Percentiles rank a stretch among this genome's conserved stretches.
These are phyloP conservation scores for Arxiozyma heterogenica DNA, from an alignment of 1,139 yeast genomes.

Conservation along the genomic window DNA sequence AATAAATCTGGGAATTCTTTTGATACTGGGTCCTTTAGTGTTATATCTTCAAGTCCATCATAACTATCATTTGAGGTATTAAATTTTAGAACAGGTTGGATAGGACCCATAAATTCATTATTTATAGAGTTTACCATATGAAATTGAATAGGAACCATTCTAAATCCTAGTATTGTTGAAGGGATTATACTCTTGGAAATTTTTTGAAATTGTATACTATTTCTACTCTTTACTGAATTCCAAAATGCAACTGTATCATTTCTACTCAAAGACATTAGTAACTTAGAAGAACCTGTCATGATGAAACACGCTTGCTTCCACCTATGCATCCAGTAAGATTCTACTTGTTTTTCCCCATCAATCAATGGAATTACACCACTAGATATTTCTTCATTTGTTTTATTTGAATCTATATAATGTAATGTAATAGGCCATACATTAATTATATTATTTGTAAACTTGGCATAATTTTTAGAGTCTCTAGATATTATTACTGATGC, in stretches of 20 bases:
- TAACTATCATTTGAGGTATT: neutral
- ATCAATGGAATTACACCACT: constrained; percentile 42
- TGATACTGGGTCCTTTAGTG: constrained; percentile 38
- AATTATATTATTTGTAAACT: constrained; percentile 7
- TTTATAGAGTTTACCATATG: constrained; percentile 38
- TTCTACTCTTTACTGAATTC: constrained; percentile 37
- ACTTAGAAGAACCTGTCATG: constrained; percentile 62
- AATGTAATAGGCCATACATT: constrained; percentile 46
- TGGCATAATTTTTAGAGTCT: neutral
- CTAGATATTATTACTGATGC: neutral
- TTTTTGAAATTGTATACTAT: constrained; percentile 32
- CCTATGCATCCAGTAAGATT: constrained; percentile 59
- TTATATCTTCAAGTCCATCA: constrained; percentile 11
- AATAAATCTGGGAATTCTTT: constrained; percentile 40
- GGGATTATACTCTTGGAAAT: constrained; percentile 35
- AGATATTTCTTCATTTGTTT: constrained; percentile 39
- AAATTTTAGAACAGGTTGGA: constrained; percentile 38
- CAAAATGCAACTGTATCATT: constrained; percentile 50
- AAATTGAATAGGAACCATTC: constrained; percentile 51
- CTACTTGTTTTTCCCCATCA: constrained; percentile 31
- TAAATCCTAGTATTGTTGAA: constrained; percentile 13
- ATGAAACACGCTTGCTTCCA: constrained; percentile 73
- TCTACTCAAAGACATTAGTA: constrained; percentile 64
- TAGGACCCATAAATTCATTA: constrained; percentile 13
- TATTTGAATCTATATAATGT: constrained; percentile 20